Conservation (phyloP, 257 asterid genomes). For the Hygrophila difformis region DNA sequence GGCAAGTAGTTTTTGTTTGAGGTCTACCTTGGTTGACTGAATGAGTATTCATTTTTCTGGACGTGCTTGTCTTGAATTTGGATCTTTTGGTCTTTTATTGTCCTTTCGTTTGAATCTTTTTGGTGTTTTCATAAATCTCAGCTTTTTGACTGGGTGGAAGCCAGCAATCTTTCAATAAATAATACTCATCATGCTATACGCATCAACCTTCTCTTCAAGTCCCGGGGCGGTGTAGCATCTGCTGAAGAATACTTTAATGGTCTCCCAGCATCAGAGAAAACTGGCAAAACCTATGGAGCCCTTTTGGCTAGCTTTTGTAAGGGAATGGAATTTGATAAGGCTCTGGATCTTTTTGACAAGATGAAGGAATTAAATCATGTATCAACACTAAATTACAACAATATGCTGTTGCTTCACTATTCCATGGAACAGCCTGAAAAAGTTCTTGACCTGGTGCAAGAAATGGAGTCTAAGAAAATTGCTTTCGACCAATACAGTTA, state of each 20-base stretch:
- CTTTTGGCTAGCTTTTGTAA: constrained; percentile 56
- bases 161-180: constrained; percentile 24
- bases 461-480: constrained; percentile 57
- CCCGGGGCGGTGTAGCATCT: constrained; percentile 41
- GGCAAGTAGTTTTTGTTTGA: too few relatives aligned
- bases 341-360: constrained; percentile 44
- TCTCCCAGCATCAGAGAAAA: constrained; percentile 48
- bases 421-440: constrained; percentile 33
- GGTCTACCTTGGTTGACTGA: too few relatives aligned
- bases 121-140: constrained; percentile 17
- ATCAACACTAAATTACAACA: constrained; percentile 53
- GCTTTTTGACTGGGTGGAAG: constrained; percentile 64
- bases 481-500: constrained; percentile 33
- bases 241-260: constrained; percentile 60
- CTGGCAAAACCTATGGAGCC: constrained; percentile 59
- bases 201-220: constrained; percentile 50
- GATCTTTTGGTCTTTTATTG: too few relatives aligned
- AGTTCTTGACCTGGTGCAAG: constrained; percentile 34
- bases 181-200: constrained; percentile 47
- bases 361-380: constrained; percentile 31
- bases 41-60: too few relatives aligned
- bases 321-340: constrained; percentile 46
- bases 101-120: too few relatives aligned
- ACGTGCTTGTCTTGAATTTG: too few relatives aligned
- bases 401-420: constrained; percentile 39